A percentile compares a stretch with the other conserved stretches of the same genome.
phyloP scores from a whole-genome alignment of 116 monocot species.

The Cymodocea nodosa region DNA sequence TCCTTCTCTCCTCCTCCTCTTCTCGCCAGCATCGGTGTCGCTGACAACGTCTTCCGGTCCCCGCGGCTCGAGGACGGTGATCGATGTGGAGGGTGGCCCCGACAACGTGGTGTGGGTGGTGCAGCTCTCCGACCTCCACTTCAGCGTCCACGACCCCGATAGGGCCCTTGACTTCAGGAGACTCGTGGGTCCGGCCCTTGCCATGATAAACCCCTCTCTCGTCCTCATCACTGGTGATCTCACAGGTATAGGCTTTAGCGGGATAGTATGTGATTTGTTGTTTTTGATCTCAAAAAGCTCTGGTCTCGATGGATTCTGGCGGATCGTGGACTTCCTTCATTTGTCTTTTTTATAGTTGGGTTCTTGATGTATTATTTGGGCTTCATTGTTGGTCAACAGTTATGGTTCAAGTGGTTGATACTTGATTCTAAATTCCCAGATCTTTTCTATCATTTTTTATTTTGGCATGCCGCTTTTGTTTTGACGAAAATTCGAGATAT shows the following conservation, averaged over 20 bases:
- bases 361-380: no score
- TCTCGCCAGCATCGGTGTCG: neutral
- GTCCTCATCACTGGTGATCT: slow-evolving; percentile 99
- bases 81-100: slow-evolving; percentile 70
- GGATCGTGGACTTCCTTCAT: no score
- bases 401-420: no score
- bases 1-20: slow-evolving; percentile 1
- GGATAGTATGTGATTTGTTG: neutral
- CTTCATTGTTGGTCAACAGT: no score
- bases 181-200: slow-evolving; percentile 59
- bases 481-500: no score
- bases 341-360: no score
- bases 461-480: no score
- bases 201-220: slow-evolving; percentile 79
- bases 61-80: slow-evolving; percentile 16
- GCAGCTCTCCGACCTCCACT: slow-evolving; percentile 96
- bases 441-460: no score
- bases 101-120: slow-evolving; percentile 78
- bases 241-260: slow-evolving; percentile 34
- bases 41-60: neutral
- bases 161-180: slow-evolving; percentile 60
- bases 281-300: no score
- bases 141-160: slow-evolving; percentile 84
- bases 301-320: no score
- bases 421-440: no score